Percentiles rank a stretch among this genome's conserved stretches.
These are phyloP conservation scores for Hyaloperonospora arabidopsidis DNA, from an alignment of 352 stramenopile genomes.

Conservation along the genomic window DNA sequence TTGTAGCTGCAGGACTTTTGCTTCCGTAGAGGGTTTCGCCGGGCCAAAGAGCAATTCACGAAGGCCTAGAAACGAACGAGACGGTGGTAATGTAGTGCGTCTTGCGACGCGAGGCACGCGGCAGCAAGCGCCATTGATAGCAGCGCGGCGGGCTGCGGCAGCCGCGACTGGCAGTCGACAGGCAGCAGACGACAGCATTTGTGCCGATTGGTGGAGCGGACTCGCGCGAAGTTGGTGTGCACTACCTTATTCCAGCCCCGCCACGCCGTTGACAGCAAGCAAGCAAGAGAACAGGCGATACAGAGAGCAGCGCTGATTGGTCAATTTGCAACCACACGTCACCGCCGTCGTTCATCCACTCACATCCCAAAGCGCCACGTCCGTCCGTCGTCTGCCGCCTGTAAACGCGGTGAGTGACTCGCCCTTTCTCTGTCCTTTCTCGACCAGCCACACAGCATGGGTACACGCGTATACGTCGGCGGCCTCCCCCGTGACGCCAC, in stretches of 20 bases:
- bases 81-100: constrained; percentile 15
- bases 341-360: not conserved
- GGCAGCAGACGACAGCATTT: constrained; percentile 26
- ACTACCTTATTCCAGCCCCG: no score
- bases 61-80: constrained; percentile 54
- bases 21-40: constrained; percentile 29
- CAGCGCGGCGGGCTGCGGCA: constrained; percentile 8
- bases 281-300: no score
- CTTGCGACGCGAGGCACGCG: constrained; percentile 5
- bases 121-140: constrained; percentile 1
- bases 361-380: constrained; percentile 25
- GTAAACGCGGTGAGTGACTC: constrained; percentile 18
- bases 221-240: not conserved
- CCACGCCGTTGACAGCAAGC: not conserved
- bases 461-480: constrained; percentile 77
- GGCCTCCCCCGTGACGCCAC: constrained; percentile 74
- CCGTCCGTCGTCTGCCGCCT: constrained; percentile 14
- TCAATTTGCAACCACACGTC: no score
- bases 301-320: no score
- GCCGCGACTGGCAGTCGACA: constrained; percentile 21
- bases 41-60: constrained; percentile 56
- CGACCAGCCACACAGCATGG: constrained; percentile 28
- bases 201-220: constrained; percentile 1
- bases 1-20: constrained; percentile 7
- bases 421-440: no score